Conservation (phyloP, 1,284 basidiomycete species). For the Rhodotorula sp. region DNA sequence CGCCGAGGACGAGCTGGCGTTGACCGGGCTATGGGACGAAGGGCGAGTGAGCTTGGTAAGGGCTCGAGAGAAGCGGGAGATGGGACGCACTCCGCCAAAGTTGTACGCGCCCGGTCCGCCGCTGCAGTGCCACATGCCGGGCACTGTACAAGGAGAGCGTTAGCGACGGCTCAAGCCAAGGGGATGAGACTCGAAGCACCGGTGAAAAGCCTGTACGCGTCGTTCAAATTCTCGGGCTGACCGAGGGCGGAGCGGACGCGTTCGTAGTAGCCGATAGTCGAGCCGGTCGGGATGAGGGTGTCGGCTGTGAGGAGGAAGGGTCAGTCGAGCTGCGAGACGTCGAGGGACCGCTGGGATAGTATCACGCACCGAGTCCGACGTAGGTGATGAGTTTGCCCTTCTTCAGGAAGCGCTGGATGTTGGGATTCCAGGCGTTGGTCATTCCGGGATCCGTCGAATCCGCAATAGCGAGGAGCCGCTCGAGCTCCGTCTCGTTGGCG, state of each 20-base stretch:
- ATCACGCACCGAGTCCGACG: neutral
- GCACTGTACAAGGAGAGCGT: neutral
- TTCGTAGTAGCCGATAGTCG: slow-evolving; percentile 19
- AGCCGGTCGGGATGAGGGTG: slow-evolving; percentile 37
- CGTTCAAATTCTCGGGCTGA: slow-evolving; percentile 18
- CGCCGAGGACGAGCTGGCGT: slow-evolving; percentile 2
- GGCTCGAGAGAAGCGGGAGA: neutral
- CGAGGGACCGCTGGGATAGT: neutral
- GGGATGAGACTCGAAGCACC: neutral
- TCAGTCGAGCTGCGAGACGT: slow-evolving; percentile 26
- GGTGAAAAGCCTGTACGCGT: slow-evolving; percentile 38
- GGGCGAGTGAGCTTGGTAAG: neutral
- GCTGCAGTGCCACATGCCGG: slow-evolving; percentile 29
- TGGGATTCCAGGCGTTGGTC: slow-evolving; percentile 38
- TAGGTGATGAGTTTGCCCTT: slow-evolving; percentile 39
- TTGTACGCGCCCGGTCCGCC: slow-evolving; percentile 17
- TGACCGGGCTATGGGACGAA: neutral
- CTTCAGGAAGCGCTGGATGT: slow-evolving; percentile 39
- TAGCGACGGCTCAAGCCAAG: neutral
- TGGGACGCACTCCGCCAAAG: slow-evolving; percentile 4
- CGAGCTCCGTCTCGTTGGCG: slow-evolving; percentile 7
- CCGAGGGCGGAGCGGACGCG: slow-evolving; percentile 32
- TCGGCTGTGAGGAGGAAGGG: slow-evolving; percentile 18
- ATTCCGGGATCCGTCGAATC: slow-evolving; percentile 20
- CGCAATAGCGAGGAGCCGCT: slow-evolving; percentile 1